Conservation (phyloP, 2,329 filamentous ascomycete genomes). For the Coniochaeta hoffmannii region DNA sequence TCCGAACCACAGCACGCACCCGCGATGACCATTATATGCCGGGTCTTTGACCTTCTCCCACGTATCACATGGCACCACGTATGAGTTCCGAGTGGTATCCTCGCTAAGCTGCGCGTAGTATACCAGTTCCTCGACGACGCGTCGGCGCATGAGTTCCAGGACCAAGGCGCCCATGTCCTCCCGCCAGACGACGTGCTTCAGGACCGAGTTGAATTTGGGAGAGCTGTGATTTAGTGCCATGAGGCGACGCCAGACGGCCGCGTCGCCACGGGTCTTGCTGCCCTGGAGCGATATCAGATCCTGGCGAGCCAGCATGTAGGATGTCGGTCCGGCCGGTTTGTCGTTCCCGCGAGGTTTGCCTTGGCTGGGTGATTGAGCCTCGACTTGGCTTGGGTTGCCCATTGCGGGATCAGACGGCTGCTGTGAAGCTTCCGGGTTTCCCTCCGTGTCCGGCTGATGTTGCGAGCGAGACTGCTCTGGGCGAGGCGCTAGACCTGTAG, state of each 20-base stretch:
- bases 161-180: constrained; percentile 49
- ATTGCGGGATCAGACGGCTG: neutral
- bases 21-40: constrained; percentile 28
- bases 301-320: constrained; percentile 23
- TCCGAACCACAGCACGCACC: constrained; percentile 37
- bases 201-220: constrained; percentile 1
- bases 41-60: constrained; percentile 36
- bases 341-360: neutral
- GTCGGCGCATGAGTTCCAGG: constrained; percentile 40
- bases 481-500: constrained; percentile 18
- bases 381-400: neutral
- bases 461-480: neutral
- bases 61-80: constrained; percentile 31
- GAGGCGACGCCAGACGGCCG: constrained; percentile 9
- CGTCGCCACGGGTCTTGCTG: constrained; percentile 6
- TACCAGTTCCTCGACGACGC: constrained; percentile 37
- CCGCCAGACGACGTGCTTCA: constrained; percentile 33
- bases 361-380: constrained; percentile 5
- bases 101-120: constrained; percentile 25
- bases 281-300: constrained; percentile 18
- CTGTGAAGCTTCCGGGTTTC: neutral
- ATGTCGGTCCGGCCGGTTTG: constrained; percentile 13
- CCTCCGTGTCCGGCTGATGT: neutral
- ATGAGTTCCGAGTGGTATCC: constrained; percentile 20
- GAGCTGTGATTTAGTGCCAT: constrained; percentile 8